Evolutionary conservation across 2,329 filamentous ascomycete genomes (phyloP).

Genomic region (Berkeleyomyces rouxiae): DNA sequence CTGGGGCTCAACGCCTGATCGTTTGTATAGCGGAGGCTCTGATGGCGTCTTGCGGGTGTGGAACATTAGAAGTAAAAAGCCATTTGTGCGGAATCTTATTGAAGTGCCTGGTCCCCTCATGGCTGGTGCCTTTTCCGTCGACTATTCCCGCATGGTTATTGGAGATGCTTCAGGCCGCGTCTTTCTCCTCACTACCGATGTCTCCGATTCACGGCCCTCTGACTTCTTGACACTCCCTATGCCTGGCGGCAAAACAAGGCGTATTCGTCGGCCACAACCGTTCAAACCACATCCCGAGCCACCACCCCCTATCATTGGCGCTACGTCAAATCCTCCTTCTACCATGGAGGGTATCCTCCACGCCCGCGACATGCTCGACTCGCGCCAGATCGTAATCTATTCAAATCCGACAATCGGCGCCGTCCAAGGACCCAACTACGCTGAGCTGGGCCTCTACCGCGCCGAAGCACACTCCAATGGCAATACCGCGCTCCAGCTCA

Average conservation of each 20-base stretch:
- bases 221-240: conserved; percentile 24
- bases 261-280: conserved; percentile 29
- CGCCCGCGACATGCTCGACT: conserved; percentile 23
- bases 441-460: conserved; percentile 29
- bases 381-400: conserved; percentile 26
- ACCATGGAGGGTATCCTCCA: conserved; percentile 16
- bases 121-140: conserved; percentile 40
- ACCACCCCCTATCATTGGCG: conserved; percentile 21
- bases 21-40: conserved; percentile 47
- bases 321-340: background rate
- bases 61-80: conserved; percentile 31
- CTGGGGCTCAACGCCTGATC: conserved; percentile 39
- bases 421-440: conserved; percentile 38
- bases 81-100: conserved; percentile 35
- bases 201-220: conserved; percentile 23
- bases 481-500: conserved; percentile 20
- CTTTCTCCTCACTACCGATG: conserved; percentile 35
- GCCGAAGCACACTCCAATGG: conserved; percentile 30
- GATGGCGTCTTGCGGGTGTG: conserved; percentile 47
- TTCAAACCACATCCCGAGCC: conserved; percentile 36
- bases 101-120: conserved; percentile 39
- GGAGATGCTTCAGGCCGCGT: conserved; percentile 46
- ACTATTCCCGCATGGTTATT: conserved; percentile 36
- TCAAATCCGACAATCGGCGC: conserved; percentile 34
- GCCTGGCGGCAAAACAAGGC: conserved; percentile 18